Base-by-base conservation (phyloP, 2,329 filamentous ascomycete genomes). In the Gaeumannomyces sp. region DNA sequence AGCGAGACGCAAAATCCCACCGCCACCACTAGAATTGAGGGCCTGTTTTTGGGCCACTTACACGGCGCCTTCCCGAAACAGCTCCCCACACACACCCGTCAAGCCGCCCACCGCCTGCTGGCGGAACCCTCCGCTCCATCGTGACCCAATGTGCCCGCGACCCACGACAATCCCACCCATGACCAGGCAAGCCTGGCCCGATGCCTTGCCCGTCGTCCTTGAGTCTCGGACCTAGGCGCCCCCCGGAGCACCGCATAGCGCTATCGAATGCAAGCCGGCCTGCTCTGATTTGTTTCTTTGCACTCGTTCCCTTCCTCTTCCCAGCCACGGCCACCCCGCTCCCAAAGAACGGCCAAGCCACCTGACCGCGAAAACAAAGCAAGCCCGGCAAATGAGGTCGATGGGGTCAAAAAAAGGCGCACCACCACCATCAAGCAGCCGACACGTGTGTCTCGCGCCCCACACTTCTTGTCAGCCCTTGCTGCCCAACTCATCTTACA, bases 391-490 rank as follows among this genome's bases (percentile, higher is more conserved):
- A 53, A 53, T 53, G 19, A 53, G n/a, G 45, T 5, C 6, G 22
- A 53, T 10, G 45, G 45, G 13, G 19, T 22, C 19, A 8, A 53
- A 53, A 53, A 53, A 53, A 53, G 45, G 45, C 45, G 45, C 45
- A 53, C 45, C 45, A 53, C 45, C 45, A 53, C 45, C 45, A 53
- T n/a, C 45, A 53, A 53, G 45, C 45, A 53, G 45, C 45, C 45
- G 45, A 53, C 45, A 53, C 45, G 45, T 53, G 19, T n/a, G 22
- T 53, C 5, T 53, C 45, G 4, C 8, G 19, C 45, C 45, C 45
- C 45, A 53, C 45, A 8, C 22, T n/a, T n/a, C 6, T 3, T 53
- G 22, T n/a, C 22, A 53, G 7, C 45, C 45, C 45, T 53, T 53
- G 45, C 45, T 53, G 45, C 45, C 45, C 45, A 53, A 53, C 45